Percentiles rank a stretch among this genome's conserved stretches.
Evolutionary conservation across 1,284 basidiomycete genomes (phyloP).

Genomic region (Melampsora americana): DNA sequence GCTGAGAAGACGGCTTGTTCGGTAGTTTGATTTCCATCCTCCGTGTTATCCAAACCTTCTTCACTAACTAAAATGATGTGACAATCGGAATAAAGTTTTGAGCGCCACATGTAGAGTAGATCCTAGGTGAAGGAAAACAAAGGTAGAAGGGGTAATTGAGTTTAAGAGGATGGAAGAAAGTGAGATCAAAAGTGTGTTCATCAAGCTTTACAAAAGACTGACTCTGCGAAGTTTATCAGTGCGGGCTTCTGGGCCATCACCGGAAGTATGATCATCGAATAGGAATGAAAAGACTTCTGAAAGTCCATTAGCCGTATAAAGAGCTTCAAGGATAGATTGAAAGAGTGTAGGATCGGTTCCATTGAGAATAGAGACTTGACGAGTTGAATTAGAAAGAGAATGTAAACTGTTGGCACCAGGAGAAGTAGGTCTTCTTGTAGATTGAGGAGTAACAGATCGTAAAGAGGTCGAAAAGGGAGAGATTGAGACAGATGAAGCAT

Average conservation of each 20-base stretch:
- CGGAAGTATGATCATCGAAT: conserved; percentile 57
- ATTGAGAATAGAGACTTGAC: conserved; percentile 37
- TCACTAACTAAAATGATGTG: conserved; percentile 61
- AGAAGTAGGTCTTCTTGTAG: conserved; percentile 15
- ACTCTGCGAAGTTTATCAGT: conserved; percentile 42
- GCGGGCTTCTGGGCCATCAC: conserved; percentile 36
- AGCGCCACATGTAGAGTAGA: conserved; percentile 92
- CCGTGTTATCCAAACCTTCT: conserved; percentile 42
- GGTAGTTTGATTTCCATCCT: conserved; percentile 11
- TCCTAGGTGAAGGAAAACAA: conserved; percentile 60
- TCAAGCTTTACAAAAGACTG: neutral
- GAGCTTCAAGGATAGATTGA: conserved; percentile 65
- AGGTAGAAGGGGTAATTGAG: neutral
- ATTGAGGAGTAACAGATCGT: conserved; percentile 37
- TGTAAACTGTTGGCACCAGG: conserved; percentile 23
- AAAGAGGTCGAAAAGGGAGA: neutral
- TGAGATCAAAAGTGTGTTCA: neutral
- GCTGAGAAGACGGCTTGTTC: conserved; percentile 72
- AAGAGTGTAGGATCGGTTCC: conserved; percentile 43
- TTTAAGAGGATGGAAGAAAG: neutral
- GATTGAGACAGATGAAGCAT: conserved; percentile 23
- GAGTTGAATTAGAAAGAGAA: conserved; percentile 45
- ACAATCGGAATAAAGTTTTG: conserved; percentile 83
- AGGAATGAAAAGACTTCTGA: conserved; percentile 85
- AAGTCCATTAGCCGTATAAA: conserved; percentile 77